These are phyloP conservation scores for Boletus smithii DNA, from an alignment of 1,284 basidiomycete genomes.

Conservation along the genomic window DNA sequence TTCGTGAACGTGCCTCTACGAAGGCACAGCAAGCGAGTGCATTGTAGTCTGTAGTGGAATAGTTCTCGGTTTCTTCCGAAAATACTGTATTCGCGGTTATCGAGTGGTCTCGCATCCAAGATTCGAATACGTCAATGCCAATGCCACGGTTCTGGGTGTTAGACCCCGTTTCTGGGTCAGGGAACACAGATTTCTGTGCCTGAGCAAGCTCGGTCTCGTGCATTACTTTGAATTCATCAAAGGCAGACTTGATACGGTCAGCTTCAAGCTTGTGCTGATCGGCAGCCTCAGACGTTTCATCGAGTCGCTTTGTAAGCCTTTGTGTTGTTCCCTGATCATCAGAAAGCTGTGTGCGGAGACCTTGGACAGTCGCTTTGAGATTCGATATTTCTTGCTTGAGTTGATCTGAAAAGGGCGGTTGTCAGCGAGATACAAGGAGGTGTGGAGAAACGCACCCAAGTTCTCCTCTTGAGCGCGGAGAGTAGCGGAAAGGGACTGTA, in stretches of 20 bases:
- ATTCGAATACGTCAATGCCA: constrained; percentile 1
- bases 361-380: neutral
- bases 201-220: constrained; percentile 1
- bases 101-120: constrained; percentile 3
- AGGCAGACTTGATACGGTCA: neutral
- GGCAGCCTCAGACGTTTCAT: neutral
- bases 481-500: neutral
- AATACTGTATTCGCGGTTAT: neutral
- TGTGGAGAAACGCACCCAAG: neutral
- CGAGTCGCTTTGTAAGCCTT: neutral
- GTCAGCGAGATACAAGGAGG: neutral
- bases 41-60: constrained; percentile 2
- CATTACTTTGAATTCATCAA: neutral
- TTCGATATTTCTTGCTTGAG: constrained; percentile 2
- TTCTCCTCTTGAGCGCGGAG: neutral
- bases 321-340: neutral
- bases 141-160: neutral
- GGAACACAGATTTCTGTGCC: neutral
- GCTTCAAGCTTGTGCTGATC: neutral
- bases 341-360: constrained; percentile 2
- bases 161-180: neutral
- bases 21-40: constrained; percentile 6
- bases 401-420: neutral
- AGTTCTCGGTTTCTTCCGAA: neutral
- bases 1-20: neutral